Evolutionary conservation across 257 asterid genomes (phyloP).

Genomic region (Coffea canephora): DNA sequence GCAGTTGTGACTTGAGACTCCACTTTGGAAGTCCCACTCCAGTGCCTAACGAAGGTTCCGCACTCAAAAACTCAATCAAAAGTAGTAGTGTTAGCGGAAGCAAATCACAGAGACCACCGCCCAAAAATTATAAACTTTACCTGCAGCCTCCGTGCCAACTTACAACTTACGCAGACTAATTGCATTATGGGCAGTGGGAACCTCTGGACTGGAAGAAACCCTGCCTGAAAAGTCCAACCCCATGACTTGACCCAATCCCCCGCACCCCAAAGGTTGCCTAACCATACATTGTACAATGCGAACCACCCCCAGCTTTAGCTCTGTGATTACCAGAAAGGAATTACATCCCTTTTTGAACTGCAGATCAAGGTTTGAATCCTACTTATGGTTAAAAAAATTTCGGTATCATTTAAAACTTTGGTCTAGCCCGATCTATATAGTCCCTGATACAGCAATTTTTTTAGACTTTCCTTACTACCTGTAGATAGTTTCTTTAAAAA

Average conservation of each 20-base stretch:
- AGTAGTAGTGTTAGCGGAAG: neutral
- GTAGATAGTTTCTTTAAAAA: no score
- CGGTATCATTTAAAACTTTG: no score
- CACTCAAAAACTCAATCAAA: neutral
- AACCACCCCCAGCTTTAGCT: no score
- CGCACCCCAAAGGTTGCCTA: conserved; percentile 1
- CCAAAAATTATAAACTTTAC: neutral
- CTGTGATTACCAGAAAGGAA: no score
- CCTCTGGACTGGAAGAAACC: neutral
- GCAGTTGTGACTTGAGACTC: neutral
- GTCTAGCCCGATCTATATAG: no score
- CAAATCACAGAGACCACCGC: neutral
- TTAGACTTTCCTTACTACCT: no score
- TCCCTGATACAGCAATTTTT: no score
- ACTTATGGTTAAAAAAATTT: no score
- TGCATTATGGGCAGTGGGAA: neutral
- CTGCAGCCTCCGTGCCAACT: neutral
- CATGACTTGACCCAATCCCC: neutral
- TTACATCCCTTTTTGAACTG: no score
- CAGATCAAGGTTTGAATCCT: no score
- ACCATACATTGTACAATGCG: neutral
- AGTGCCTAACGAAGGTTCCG: neutral
- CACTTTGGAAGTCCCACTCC: neutral
- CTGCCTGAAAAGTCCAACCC: neutral
- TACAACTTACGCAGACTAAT: conserved; percentile 20